Conservation (phyloP, 1,284 basidiomycete genomes). For the Ceratobasidium sp. region DNA sequence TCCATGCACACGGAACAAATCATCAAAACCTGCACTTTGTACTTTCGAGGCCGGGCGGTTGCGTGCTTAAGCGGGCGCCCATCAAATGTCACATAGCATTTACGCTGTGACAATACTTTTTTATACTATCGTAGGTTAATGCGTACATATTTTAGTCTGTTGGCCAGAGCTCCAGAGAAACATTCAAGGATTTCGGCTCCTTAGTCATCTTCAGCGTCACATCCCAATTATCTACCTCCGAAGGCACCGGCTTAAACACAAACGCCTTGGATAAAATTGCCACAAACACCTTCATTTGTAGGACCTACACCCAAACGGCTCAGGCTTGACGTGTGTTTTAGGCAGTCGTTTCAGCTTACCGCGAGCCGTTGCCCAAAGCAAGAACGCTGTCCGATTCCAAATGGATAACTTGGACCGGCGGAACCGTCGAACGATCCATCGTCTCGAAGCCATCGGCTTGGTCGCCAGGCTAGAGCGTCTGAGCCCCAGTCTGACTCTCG, state of each 20-base stretch:
- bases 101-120: no score
- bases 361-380: conserved; percentile 52
- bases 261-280: conserved; percentile 7
- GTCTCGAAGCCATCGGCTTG: conserved; percentile 49
- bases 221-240: background rate
- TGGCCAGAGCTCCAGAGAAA: background rate
- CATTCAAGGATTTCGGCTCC: background rate
- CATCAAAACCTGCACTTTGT: no score
- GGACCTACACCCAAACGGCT: no score
- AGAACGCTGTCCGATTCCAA: conserved; percentile 50
- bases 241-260: conserved; percentile 16
- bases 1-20: no score
- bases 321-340: no score
- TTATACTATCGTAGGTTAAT: no score
- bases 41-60: no score
- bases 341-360: conserved; percentile 44
- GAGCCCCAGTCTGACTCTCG: conserved; percentile 3
- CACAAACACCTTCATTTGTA: conserved; percentile 12
- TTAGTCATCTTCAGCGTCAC: background rate
- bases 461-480: conserved; percentile 30
- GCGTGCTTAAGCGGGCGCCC: no score
- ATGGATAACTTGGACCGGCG: conserved; percentile 50
- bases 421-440: conserved; percentile 49
- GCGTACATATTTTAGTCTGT: no score
- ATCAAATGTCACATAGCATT: no score